Evolutionary conservation across 1,139 yeast species (phyloP).

Genomic region (Martiniozyma asiatica): DNA sequence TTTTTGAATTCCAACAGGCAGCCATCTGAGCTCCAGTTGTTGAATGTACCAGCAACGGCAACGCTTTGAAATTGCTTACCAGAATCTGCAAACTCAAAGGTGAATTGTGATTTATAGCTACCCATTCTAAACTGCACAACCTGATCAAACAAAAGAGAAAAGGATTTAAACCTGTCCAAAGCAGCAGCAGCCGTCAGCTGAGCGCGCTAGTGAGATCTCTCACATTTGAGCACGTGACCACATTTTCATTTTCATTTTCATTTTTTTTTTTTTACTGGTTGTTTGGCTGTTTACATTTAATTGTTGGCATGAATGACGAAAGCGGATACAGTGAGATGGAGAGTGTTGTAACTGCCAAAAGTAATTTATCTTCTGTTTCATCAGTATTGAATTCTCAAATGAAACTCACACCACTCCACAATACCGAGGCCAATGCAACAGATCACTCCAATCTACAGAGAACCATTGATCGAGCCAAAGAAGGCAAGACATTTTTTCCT

Average conservation of each 20-base stretch:
- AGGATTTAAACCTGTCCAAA: neutral
- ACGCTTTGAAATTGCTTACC: conserved; percentile 2
- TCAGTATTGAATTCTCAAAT: conserved; percentile 4
- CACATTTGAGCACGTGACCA: too few species aligned
- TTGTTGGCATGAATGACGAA: too few species aligned
- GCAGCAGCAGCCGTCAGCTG: neutral
- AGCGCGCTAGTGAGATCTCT: too few species aligned
- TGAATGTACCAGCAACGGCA: conserved; percentile 13
- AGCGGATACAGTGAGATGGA: neutral
- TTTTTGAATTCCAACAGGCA: conserved; percentile 1
- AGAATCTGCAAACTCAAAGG: conserved; percentile 4
- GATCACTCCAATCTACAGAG: too few species aligned
- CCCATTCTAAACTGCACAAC: too few species aligned
- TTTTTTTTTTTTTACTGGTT: too few species aligned
- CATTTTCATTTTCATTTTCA: too few species aligned
- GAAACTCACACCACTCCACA: conserved; percentile 2
- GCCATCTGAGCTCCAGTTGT: conserved; percentile 9
- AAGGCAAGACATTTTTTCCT: conserved; percentile 17
- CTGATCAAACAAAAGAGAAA: neutral
- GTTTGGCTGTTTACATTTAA: too few species aligned
- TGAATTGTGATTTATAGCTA: neutral
- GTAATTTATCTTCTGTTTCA: conserved; percentile 4
- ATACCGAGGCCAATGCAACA: too few species aligned
- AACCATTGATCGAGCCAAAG: conserved; percentile 15
- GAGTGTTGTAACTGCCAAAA: neutral